phyloP scores from a whole-genome alignment of 2,329 filamentous ascomycete genomes.

The Periconia sp. region DNA sequence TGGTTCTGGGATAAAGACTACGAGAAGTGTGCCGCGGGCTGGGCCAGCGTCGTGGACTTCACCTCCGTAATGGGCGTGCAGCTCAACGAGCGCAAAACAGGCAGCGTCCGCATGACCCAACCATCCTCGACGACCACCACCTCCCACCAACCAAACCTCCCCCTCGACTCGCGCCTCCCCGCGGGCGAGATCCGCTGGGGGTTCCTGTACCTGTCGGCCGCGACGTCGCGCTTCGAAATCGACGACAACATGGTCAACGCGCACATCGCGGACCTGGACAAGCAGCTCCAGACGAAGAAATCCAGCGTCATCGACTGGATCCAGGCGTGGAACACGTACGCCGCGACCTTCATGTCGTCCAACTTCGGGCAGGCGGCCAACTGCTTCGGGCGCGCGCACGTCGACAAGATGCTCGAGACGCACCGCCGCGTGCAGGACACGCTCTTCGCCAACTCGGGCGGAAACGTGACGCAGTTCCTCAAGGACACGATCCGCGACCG shows the following conservation, averaged over 20 bases:
- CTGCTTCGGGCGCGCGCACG: constrained; percentile 55
- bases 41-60: constrained; percentile 48
- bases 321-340: constrained; percentile 56
- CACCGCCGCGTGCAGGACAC: constrained; percentile 53
- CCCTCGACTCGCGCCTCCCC: constrained; percentile 26
- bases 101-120: constrained; percentile 40
- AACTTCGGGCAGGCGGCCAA: constrained; percentile 58
- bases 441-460: constrained; percentile 49
- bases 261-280: constrained; percentile 32
- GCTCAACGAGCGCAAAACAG: constrained; percentile 48
- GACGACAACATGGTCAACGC: constrained; percentile 36
- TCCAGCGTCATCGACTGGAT: constrained; percentile 39
- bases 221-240: constrained; percentile 34
- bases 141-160: neutral
- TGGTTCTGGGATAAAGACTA: constrained; percentile 52
- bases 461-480: constrained; percentile 36
- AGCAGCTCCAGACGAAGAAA: constrained; percentile 29
- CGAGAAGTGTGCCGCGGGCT: constrained; percentile 45
- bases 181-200: constrained; percentile 36
- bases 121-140: neutral
- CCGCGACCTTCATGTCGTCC: constrained; percentile 54
- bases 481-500: constrained; percentile 55
- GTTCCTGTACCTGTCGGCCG: constrained; percentile 29
- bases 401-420: constrained; percentile 55
- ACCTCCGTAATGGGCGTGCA: constrained; percentile 45